Base-by-base conservation (phyloP, 352 stramenopile genomes). In the Pythium dissotocum region DNA sequence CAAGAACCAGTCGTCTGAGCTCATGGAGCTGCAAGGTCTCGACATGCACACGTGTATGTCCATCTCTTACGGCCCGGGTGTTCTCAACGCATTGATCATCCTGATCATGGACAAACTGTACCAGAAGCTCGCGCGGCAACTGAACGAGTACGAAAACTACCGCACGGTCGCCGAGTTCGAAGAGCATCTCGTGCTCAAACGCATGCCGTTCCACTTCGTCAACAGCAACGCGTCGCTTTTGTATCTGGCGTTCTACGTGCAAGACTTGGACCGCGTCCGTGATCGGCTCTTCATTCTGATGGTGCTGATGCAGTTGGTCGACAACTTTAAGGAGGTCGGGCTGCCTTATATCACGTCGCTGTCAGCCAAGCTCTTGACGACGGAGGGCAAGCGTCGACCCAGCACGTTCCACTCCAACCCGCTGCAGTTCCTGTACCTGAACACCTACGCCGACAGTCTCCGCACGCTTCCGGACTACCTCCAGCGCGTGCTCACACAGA, bases 101-200 rank as follows among this genome's bases (percentile, higher is more conserved):
- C 71, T 88, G 48, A 58, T 77, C 5, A 83, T 91, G 78, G 82
- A 91, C 58, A 63, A 77, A n/a, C 26, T 87, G 59, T 91, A 91
- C 58, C 82, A 89, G 54, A 73, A 78, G n/a, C 71, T 89, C 18
- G 82, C 82, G 0, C 70, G 72, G 18, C 77, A 75, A n/a, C 79
- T 91, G n/a, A 91, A 84, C 26, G 75, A 86, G 24, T 87, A 86
- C 58, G 82, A 91, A 52, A 91, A 91, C 69, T 91, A 91, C 58
- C 82, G 82, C 57, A 91, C 82, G 5, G 72, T 74, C 6, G 72
- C 75, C 54, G 82, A 89, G 67, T 83, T 87, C 57, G 82, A 91
- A 36, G 81, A 87, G 21, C 81, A 91, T 35, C 69, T 91, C n/a
- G 80, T 91, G 44, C 73, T 83, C 24, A 91, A 91, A 63, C 73